A percentile compares a stretch with the other conserved stretches of the same genome.
Conservation (phyloP, 306 rosid genomes). For the Corylus heterophylla region DNA sequence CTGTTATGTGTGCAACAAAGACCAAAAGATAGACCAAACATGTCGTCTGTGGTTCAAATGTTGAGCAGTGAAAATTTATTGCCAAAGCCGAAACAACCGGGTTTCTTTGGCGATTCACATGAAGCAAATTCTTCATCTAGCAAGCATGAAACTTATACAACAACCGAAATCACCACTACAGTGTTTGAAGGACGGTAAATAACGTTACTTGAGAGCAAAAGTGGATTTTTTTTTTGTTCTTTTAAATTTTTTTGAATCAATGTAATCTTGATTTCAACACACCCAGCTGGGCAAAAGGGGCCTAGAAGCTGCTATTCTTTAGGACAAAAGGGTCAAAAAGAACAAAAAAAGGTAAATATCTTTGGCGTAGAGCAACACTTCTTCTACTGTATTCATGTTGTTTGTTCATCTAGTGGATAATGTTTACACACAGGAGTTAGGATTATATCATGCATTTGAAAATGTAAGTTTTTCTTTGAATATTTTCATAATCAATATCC, state of each 20-base stretch:
- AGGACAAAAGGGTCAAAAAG: background rate
- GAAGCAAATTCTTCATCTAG: constrained; percentile 20
- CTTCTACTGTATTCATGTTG: no score
- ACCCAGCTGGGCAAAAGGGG: background rate
- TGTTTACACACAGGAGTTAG: no score
- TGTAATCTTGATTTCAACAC: no score
- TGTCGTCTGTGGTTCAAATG: constrained; percentile 50
- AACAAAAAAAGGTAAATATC: no score
- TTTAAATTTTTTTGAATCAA: no score
- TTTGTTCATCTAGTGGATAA: no score
- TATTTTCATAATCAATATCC: no score
- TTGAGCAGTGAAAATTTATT: constrained; percentile 40
- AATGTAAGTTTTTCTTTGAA: no score
- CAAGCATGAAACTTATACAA: constrained; percentile 12
- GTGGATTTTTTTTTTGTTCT: background rate
- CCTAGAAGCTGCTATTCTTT: background rate
- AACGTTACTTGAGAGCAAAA: background rate
- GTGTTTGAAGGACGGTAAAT: constrained; percentile 32
- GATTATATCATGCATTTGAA: no score
- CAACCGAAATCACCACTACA: constrained; percentile 30
- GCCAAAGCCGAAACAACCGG: constrained; percentile 53
- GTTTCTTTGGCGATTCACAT: constrained; percentile 22
- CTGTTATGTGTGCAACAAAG: constrained; percentile 53
- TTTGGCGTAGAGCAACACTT: no score
- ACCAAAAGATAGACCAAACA: constrained; percentile 59